phyloP scores from a whole-genome alignment of 768 basidiomycete genomes.

The Pleurotus tuoliensis region DNA sequence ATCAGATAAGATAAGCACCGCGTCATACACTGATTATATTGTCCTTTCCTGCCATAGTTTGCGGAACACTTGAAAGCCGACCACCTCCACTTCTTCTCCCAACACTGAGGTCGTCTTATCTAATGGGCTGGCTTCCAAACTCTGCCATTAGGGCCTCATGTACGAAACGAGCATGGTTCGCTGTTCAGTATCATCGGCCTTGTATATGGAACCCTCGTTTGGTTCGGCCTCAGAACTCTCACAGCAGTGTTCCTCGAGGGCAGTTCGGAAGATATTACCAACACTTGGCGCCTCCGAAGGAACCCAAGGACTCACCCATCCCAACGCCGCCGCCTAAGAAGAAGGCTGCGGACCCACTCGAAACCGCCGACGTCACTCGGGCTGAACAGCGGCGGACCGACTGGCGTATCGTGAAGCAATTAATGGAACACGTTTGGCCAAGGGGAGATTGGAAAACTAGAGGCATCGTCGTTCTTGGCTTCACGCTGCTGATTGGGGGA shows the following conservation, averaged over 20 bases:
- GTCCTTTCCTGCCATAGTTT: no score
- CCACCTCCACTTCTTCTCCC: neutral
- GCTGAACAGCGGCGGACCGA: constrained; percentile 68
- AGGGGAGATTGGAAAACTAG: constrained; percentile 79
- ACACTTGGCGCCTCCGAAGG: neutral
- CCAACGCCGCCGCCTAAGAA: constrained; percentile 10
- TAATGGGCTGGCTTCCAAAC: neutral
- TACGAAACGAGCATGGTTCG: neutral
- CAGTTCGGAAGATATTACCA: neutral
- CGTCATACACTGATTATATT: no score
- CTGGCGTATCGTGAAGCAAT: constrained; percentile 78
- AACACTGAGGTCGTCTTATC: neutral
- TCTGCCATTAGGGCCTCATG: neutral
- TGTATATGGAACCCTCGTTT: neutral
- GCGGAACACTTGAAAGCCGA: neutral
- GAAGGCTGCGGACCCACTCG: constrained; percentile 3
- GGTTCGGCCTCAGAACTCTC: neutral
- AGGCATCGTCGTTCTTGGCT: constrained; percentile 75
- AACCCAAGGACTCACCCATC: neutral
- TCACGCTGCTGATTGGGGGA: constrained; percentile 74
- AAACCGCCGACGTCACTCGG: constrained; percentile 23
- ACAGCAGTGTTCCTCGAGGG: neutral
- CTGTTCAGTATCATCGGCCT: neutral
- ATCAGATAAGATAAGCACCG: constrained; percentile 5
- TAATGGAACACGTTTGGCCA: constrained; percentile 94